Base-by-base conservation (phyloP, 2,329 filamentous ascomycete genomes). In the Fusarium chuoi region DNA sequence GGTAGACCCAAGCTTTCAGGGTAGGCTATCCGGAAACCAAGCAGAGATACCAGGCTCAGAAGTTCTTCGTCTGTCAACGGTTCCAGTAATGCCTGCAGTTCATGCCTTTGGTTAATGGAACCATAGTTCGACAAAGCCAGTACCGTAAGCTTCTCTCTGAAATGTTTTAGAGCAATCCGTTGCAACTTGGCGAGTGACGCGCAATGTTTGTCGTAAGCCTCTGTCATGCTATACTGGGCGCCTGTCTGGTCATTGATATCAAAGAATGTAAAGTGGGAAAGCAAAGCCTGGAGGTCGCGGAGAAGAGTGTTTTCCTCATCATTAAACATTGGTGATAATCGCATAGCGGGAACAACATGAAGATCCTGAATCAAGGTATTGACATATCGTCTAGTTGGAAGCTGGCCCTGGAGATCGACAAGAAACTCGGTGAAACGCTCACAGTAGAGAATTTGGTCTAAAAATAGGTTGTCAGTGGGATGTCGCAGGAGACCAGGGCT, bases 371-470 rank as follows among this genome's bases (percentile, higher is more conserved):
- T 83, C 46, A 99, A 85, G 3, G 94, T 91, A 81, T 98, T 98
- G 80, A 97, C 94, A 81, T 98, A 98, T 82, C 96, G 91, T 76
- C 96, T 89, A 7, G 97, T 99, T 1, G 96, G 96, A 54, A 98
- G 86, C 81, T 99, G 96, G 78, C 96, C 98, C 81, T 97, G 91
- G 26, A 99, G 85, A 80, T 99, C 96, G 14, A 93, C 92, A 54
- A 99, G 86, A 58, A 99, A 92, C 82, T 99, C 96, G 58, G 96
- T 83, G 72, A 98, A 96, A n/a, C 95, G 90, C 82, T 98, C 96
- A 80, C 94, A 97, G 82, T 98, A 99, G 6, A 90, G 83, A 26
- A 95, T 81, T 75, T 93, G 91, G 38, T 95, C 92, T 82, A 82
- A 36, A 36, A 35, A 33, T 22, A 71, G 17, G 17, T 17, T 24